Evolutionary conservation across 176 grass and related monocot species (phyloP).

Genomic region (Avena eriantha): DNA sequence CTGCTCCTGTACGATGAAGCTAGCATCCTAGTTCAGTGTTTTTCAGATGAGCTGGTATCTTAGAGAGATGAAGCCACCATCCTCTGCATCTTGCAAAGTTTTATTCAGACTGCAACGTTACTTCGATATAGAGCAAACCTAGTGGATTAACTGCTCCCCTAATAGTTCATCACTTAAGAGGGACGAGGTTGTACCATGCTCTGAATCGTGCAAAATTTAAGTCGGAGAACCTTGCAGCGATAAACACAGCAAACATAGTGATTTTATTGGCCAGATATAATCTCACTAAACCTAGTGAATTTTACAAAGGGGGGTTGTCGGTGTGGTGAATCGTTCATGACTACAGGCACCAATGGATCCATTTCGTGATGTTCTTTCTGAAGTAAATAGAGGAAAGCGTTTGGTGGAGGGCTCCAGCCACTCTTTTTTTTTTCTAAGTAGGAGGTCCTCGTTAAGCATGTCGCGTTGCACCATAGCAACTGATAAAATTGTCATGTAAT

Average conservation of each 20-base stretch:
- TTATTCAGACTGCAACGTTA: too few species aligned
- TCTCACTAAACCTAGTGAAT: constrained; percentile 11
- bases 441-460: neutral
- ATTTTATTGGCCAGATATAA: neutral
- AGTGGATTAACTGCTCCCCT: neutral
- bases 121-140: neutral
- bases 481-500: neutral
- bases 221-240: neutral
- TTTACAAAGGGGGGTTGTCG: too few species aligned
- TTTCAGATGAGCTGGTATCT: too few species aligned
- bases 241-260: neutral
- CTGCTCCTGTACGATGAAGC: neutral
- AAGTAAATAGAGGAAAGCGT: constrained; percentile 21
- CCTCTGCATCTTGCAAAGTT: neutral
- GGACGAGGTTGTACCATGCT: neutral
- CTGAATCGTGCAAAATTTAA: neutral
- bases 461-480: neutral
- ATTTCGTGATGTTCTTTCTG: constrained; percentile 25
- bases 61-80: neutral
- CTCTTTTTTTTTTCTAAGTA: neutral
- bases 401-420: constrained; percentile 16
- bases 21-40: neutral
- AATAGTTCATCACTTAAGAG: neutral
- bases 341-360: constrained; percentile 56
- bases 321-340: constrained; percentile 69